Conservation (phyloP, 768 basidiomycete species). For the Phallus indusiatus region DNA sequence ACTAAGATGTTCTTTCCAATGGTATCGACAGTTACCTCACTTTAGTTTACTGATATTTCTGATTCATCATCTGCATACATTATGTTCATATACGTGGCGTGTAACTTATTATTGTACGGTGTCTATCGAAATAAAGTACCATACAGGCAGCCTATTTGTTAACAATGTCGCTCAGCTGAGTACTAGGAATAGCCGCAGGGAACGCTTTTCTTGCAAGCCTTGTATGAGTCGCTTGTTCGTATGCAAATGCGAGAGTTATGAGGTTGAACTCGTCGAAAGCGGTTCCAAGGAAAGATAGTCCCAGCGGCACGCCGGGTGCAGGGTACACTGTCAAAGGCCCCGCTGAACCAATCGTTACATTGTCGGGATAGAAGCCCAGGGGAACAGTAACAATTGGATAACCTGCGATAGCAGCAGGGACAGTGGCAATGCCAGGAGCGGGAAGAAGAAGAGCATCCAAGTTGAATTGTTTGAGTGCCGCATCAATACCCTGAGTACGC, state of each 20-base stretch:
- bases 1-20: too few relatives aligned
- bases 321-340: conserved; percentile 12
- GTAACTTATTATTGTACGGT: too few relatives aligned
- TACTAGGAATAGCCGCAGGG: conserved; percentile 45
- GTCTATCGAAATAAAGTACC: too few relatives aligned
- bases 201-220: conserved; percentile 40
- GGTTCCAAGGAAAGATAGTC: conserved; percentile 35
- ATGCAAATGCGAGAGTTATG: conserved; percentile 36
- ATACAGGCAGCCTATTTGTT: conserved; percentile 3
- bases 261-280: conserved; percentile 36
- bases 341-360: conserved; percentile 23
- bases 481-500: conserved; percentile 44
- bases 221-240: conserved; percentile 48
- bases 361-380: conserved; percentile 10
- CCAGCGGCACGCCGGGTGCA: conserved; percentile 33
- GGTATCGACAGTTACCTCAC: too few relatives aligned
- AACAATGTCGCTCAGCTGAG: conserved; percentile 33
- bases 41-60: too few relatives aligned
- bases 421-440: conserved; percentile 13
- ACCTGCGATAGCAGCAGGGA: conserved; percentile 24
- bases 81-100: too few relatives aligned
- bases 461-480: conserved; percentile 32
- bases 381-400: conserved; percentile 26
- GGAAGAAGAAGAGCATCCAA: conserved; percentile 48
- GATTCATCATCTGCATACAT: too few relatives aligned